Evolutionary conservation across 1,284 basidiomycete species (phyloP).

Genomic region (Malassezia globosa): DNA sequence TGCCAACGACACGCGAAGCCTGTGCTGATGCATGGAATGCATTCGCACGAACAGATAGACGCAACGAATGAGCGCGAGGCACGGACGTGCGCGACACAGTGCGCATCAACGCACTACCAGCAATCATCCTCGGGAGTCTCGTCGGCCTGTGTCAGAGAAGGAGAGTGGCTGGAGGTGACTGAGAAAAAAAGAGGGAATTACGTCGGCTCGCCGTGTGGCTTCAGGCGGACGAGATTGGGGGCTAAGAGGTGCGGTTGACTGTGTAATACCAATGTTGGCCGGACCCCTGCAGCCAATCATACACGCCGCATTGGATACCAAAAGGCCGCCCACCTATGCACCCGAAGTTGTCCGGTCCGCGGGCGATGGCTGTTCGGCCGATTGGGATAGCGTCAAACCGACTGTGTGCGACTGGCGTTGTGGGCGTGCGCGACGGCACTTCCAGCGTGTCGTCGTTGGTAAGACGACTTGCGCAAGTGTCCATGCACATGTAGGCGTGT

Average conservation of each 20-base stretch:
- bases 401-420: no score
- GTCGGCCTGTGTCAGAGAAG: slow-evolving; percentile 11
- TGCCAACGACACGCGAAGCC: slow-evolving; percentile 56
- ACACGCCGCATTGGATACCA: neutral
- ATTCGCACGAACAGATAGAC: slow-evolving; percentile 3
- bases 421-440: no score
- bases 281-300: slow-evolving; percentile 8
- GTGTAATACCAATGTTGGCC: no score
- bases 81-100: slow-evolving; percentile 10
- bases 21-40: slow-evolving; percentile 32
- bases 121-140: slow-evolving; percentile 7
- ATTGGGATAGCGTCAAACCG: neutral
- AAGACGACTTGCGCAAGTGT: no score
- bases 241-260: neutral
- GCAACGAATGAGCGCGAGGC: slow-evolving; percentile 5
- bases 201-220: neutral
- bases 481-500: no score
- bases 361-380: neutral
- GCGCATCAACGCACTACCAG: slow-evolving; percentile 15
- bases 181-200: neutral
- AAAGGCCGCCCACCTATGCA: neutral
- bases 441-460: no score
- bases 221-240: no score
- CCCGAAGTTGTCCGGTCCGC: neutral
- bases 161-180: no score